phyloP scores from a whole-genome alignment of 352 stramenopile species.

The Pythium grandisporangium region DNA sequence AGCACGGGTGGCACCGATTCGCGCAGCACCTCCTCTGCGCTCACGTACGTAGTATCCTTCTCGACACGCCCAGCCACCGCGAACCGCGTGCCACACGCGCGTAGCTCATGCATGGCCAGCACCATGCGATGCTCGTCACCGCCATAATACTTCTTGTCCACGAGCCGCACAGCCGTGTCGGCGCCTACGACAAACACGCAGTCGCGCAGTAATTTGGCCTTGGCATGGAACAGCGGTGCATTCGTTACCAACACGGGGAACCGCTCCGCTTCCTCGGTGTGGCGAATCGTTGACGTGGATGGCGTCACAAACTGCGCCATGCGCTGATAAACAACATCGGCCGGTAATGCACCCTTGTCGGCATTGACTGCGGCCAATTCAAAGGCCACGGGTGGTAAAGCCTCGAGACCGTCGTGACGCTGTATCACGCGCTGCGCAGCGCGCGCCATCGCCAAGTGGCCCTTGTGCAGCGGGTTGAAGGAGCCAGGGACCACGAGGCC shows the following conservation, averaged over 20 bases:
- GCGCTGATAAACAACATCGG: conserved; percentile 24
- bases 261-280: conserved; percentile 1
- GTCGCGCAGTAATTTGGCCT: conserved; percentile 61
- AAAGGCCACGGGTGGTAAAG: conserved; percentile 57
- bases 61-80: conserved; percentile 81
- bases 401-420: conserved; percentile 11
- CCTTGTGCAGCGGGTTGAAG: conserved; percentile 78
- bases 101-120: conserved; percentile 61
- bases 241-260: conserved; percentile 78
- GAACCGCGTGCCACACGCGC: conserved; percentile 58
- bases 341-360: conserved; percentile 61
- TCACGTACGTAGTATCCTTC: conserved; percentile 40
- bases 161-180: conserved; percentile 80
- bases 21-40: conserved; percentile 41
- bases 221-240: conserved; percentile 70
- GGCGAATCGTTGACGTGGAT: background rate
- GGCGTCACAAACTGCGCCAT: conserved; percentile 38
- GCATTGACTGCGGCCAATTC: conserved; percentile 72
- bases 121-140: conserved; percentile 69
- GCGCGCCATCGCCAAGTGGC: conserved; percentile 49
- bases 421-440: conserved; percentile 35
- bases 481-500: conserved; percentile 66
- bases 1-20: conserved; percentile 36
- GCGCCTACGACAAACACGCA: conserved; percentile 85
- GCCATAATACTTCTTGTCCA: conserved; percentile 89